phyloP scores from a whole-genome alignment of 2,329 filamentous ascomycete genomes.

The Dryadomyces quercus-mongolicae region DNA sequence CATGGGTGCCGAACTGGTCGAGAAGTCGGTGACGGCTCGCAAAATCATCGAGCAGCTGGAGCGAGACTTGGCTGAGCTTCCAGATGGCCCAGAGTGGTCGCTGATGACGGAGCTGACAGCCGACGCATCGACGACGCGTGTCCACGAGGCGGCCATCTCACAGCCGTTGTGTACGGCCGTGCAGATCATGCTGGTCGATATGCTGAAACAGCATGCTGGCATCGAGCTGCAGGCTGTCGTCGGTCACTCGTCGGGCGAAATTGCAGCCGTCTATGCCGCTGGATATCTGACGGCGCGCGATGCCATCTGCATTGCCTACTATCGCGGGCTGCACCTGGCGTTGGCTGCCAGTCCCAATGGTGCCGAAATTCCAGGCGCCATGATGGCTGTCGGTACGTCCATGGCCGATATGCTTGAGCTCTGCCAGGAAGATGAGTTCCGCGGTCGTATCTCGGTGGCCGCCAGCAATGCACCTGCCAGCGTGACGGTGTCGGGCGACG shows the following conservation, averaged over 20 bases:
- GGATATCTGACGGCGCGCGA: conserved; percentile 10
- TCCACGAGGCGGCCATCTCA: conserved; percentile 10
- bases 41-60: conserved; percentile 1
- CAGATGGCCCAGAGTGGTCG: conserved; percentile 1
- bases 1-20: neutral
- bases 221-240: conserved; percentile 15
- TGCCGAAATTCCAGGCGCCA: conserved; percentile 4
- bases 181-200: conserved; percentile 18
- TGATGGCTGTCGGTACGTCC: conserved; percentile 11
- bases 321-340: conserved; percentile 5
- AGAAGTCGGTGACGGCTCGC: neutral
- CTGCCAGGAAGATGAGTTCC: neutral
- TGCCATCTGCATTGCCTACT: conserved; percentile 11
- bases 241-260: conserved; percentile 22
- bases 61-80: neutral
- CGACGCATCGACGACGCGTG: conserved; percentile 13
- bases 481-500: conserved; percentile 14
- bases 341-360: neutral
- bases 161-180: conserved; percentile 19
- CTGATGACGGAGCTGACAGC: neutral
- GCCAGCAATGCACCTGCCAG: neutral
- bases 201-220: conserved; percentile 14
- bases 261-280: conserved; percentile 19
- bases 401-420: neutral
- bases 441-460: neutral